Conservation (phyloP, 352 stramenopile genomes). For the Pythium chondricola region DNA sequence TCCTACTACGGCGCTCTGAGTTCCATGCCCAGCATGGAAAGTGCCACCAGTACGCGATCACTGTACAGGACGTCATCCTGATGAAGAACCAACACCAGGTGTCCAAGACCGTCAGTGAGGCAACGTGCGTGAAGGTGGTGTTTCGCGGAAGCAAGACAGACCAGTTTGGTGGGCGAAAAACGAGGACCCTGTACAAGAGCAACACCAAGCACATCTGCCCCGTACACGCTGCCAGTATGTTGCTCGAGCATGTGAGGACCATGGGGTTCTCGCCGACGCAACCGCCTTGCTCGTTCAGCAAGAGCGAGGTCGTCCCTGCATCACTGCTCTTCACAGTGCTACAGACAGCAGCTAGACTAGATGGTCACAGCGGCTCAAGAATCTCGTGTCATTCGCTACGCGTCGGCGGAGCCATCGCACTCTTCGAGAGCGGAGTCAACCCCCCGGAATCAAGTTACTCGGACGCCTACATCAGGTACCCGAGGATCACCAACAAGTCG, state of each 20-base stretch:
- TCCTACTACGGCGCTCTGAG: slow-evolving; percentile 15
- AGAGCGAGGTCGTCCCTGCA: background rate
- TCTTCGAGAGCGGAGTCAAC: background rate
- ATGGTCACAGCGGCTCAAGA: background rate
- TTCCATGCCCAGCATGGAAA: slow-evolving; percentile 4
- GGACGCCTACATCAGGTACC: no score
- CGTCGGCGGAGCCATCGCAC: slow-evolving; percentile 1
- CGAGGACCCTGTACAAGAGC: background rate
- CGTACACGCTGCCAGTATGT: background rate
- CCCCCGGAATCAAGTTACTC: background rate
- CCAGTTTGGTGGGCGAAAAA: background rate
- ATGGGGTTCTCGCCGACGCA: background rate
- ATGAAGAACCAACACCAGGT: background rate
- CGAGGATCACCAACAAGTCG: no score
- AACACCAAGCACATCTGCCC: background rate
- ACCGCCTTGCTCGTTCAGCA: background rate
- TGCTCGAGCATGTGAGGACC: background rate
- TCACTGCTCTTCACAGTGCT: background rate
- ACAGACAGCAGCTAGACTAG: background rate
- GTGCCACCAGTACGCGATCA: slow-evolving; percentile 5
- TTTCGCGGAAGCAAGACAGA: slow-evolving; percentile 13
- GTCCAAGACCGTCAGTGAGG: no score
- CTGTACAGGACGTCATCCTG: slow-evolving; percentile 9
- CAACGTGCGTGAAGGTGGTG: background rate
- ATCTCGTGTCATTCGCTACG: slow-evolving; percentile 9